These are phyloP conservation scores for Leccinum subrobustum DNA, from an alignment of 1,284 basidiomycete species.

Conservation along the genomic window DNA sequence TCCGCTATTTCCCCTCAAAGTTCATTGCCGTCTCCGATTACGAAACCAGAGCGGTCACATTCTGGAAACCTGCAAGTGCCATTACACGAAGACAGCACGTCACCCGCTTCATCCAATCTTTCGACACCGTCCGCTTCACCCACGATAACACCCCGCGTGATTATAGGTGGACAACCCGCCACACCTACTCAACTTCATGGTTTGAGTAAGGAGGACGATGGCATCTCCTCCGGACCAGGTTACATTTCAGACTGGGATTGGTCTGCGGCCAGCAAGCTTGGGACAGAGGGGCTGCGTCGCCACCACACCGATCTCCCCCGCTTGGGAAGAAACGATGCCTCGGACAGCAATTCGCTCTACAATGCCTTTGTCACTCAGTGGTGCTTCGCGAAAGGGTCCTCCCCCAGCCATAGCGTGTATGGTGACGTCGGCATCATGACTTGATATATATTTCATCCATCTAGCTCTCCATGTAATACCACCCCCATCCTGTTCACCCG, in stretches of 20 bases:
- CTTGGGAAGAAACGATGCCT: not conserved
- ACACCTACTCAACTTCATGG: slow-evolving; percentile 2
- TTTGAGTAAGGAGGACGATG: not conserved
- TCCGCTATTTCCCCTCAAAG: not conserved
- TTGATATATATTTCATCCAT: slow-evolving; percentile 7
- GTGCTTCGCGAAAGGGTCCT: slow-evolving; percentile 59
- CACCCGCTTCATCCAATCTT: slow-evolving; percentile 29
- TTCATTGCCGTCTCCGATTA: not conserved
- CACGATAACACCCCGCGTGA: slow-evolving; percentile 22
- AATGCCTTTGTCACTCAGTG: slow-evolving; percentile 64
- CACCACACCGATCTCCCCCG: not conserved
- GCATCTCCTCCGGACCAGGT: not conserved
- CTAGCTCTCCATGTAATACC: slow-evolving; percentile 1
- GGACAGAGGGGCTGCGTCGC: not conserved
- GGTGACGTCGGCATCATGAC: slow-evolving; percentile 19
- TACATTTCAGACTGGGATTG: slow-evolving; percentile 27
- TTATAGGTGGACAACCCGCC: slow-evolving; percentile 27
- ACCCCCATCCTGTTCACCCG: not conserved
- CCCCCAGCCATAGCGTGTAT: slow-evolving; percentile 10
- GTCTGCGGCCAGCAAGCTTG: slow-evolving; percentile 6
- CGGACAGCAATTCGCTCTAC: slow-evolving; percentile 42
- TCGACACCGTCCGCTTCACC: slow-evolving; percentile 29
- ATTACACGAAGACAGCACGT: slow-evolving; percentile 20
- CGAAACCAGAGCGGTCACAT: not conserved
- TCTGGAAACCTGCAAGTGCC: not conserved